Evolutionary conservation across 768 basidiomycete species (phyloP), one percentile per base, ranked within the genome.

Genomic region (Tulasnella sp.): DNA sequence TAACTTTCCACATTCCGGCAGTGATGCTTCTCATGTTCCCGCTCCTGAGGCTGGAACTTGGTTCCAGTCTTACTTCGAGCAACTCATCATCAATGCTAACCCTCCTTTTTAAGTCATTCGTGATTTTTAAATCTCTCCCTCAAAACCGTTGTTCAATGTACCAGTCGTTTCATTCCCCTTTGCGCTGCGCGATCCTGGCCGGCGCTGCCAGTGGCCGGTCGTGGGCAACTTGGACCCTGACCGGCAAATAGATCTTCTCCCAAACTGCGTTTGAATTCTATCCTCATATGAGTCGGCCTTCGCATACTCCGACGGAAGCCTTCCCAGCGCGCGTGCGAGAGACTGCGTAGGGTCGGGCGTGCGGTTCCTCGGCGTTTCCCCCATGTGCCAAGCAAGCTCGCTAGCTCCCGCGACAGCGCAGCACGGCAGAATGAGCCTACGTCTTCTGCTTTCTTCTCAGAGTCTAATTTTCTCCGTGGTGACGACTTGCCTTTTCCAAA

Each of bases 31-130:
- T 78, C 90, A 91, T 83, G 90, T 91, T 76, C 84, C 85, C 60
- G 86, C 64, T 54, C 72, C 74, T 6, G 34, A 54, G 74, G 91
- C 91, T 75, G 91, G 91, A 48, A 88, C 89, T 69, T 92, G 91
- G 91, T 91, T 91, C 91, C 90, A 92, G 87, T 86, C 88, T n/a
- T 92, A 89, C 87, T 92, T 92, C 85, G 85, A 87, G 84, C 87
- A 86, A n/a, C 85, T 92, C 79, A 89, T 92, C 72, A 85, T 84
- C 80, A 87, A 87, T 60, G 90, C 91, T 77, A 90, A 87, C 86
- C 90, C 91, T 4, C 69, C 90, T 64, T 86, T 91, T n/a, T 82
- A 82, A 50, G 42, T n/a, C 34, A 72, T 24, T 40, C 8, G 6
- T 74, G 22, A 34, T n/a, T 40, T 37, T 73, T 31, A 69, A 28